Evolutionary conservation across 768 basidiomycete species (phyloP).

Genomic region (Tylopilus balloui): DNA sequence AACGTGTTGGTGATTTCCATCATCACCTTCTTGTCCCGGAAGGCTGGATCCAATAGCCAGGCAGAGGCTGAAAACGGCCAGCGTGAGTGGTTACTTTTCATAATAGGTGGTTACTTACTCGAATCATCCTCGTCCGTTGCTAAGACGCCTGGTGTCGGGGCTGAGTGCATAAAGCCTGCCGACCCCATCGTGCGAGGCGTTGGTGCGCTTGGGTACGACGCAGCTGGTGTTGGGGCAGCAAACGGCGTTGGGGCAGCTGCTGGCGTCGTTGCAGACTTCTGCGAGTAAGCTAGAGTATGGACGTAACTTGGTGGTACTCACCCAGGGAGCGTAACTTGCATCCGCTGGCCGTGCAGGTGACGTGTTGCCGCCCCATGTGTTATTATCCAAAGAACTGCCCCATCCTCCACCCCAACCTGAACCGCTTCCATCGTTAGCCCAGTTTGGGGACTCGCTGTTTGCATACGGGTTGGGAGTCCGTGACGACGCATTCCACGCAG

Average conservation of each 20-base stretch:
- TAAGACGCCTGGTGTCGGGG: constrained; percentile 30
- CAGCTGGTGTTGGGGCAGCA: constrained; percentile 29
- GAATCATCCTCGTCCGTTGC: constrained; percentile 28
- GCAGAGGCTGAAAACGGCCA: constrained; percentile 17
- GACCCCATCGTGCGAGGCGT: constrained; percentile 32
- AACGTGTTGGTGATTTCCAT: constrained; percentile 28
- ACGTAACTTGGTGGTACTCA: constrained; percentile 27
- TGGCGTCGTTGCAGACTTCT: constrained; percentile 36
- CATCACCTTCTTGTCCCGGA: constrained; percentile 27
- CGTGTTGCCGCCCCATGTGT: constrained; percentile 29
- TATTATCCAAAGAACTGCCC: constrained; percentile 21
- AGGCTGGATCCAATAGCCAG: constrained; percentile 28
- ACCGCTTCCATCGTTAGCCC: constrained; percentile 40
- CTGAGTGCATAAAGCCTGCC: constrained; percentile 21
- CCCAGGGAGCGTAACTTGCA: constrained; percentile 29
- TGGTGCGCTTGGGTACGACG: constrained; percentile 28
- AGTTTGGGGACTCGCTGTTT: constrained; percentile 20
- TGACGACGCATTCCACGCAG: constrained; percentile 26
- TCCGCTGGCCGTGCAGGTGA: constrained; percentile 33
- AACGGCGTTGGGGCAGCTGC: constrained; percentile 39
- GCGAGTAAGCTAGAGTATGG: constrained; percentile 14
- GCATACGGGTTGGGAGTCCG: constrained; percentile 53
- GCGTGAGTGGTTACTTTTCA: constrained; percentile 17
- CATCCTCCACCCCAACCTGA: constrained; percentile 35
- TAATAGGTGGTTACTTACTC: constrained; percentile 16